Evolutionary conservation across 331 rosid species (phyloP).

Genomic region (Malus hybrid): DNA sequence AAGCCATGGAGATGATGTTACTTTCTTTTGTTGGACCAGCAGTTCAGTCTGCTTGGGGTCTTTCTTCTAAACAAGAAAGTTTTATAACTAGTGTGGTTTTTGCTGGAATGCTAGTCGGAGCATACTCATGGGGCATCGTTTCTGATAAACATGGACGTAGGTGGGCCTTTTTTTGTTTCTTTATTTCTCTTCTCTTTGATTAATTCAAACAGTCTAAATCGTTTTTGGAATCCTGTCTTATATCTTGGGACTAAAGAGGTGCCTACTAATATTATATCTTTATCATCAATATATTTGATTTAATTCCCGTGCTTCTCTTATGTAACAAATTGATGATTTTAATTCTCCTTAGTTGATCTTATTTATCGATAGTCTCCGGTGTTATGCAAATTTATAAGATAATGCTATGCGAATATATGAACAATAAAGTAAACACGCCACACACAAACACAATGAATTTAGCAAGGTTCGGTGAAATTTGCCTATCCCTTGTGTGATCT

Average conservation of each 20-base stretch:
- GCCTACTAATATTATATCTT: background rate
- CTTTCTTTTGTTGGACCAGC: slow-evolving; percentile 97
- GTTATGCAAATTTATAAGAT: too few species aligned
- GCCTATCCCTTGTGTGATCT: too few species aligned
- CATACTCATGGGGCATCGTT: slow-evolving; percentile 89
- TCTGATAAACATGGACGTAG: slow-evolving; percentile 85
- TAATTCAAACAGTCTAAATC: background rate
- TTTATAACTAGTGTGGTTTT: slow-evolving; percentile 73
- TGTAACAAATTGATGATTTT: background rate
- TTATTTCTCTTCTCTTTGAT: background rate
- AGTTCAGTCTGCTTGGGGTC: slow-evolving; percentile 72
- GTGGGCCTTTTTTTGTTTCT: slow-evolving; percentile 20
- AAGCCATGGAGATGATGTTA: slow-evolving; percentile 99
- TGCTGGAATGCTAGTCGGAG: slow-evolving; percentile 83
- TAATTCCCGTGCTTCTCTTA: background rate
- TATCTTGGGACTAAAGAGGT: background rate
- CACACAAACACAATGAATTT: too few species aligned
- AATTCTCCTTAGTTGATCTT: too few species aligned
- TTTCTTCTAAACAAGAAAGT: slow-evolving; percentile 72
- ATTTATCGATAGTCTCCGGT: too few species aligned
- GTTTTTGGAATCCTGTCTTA: background rate
- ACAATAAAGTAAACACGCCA: too few species aligned
- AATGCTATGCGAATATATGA: too few species aligned
- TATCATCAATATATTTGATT: background rate
- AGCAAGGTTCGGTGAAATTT: too few species aligned